phyloP scores from a whole-genome alignment of 441 rosid species.

The Viola pubescens region DNA sequence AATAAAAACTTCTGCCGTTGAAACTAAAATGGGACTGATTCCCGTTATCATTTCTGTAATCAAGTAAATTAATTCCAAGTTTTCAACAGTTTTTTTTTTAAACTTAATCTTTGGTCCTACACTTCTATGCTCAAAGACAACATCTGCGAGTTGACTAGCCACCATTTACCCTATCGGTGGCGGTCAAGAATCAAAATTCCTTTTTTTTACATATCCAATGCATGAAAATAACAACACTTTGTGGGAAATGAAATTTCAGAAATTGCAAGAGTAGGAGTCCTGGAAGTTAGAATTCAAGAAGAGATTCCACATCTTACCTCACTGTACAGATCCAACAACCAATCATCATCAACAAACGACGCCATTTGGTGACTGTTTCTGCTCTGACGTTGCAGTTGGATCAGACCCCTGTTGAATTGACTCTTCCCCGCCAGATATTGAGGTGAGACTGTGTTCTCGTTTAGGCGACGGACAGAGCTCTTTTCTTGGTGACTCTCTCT shows the following conservation, averaged over 20 bases:
- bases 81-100: neutral
- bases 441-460: slow-evolving; percentile 12
- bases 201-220: slow-evolving; percentile 27
- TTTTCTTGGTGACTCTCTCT: slow-evolving; percentile 8
- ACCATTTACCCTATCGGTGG: slow-evolving; percentile 19
- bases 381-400: slow-evolving; percentile 19
- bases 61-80: no score
- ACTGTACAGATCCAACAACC: slow-evolving; percentile 46
- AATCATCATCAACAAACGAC: slow-evolving; percentile 21
- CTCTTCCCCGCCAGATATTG: slow-evolving; percentile 24
- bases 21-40: no score
- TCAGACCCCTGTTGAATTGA: slow-evolving; percentile 19
- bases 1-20: no score
- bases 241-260: slow-evolving; percentile 24
- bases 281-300: slow-evolving; percentile 23
- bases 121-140: slow-evolving; percentile 22
- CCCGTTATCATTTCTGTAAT: no score
- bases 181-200: slow-evolving; percentile 22
- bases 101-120: slow-evolving; percentile 10
- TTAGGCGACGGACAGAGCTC: slow-evolving; percentile 10
- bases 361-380: slow-evolving; percentile 26
- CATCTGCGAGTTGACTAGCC: slow-evolving; percentile 27
- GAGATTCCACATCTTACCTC: slow-evolving; percentile 38
- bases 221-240: slow-evolving; percentile 19
- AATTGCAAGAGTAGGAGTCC: slow-evolving; percentile 14